phyloP scores from a whole-genome alignment of 805 yeast genomes.

The Yamadazyma insecticola region DNA sequence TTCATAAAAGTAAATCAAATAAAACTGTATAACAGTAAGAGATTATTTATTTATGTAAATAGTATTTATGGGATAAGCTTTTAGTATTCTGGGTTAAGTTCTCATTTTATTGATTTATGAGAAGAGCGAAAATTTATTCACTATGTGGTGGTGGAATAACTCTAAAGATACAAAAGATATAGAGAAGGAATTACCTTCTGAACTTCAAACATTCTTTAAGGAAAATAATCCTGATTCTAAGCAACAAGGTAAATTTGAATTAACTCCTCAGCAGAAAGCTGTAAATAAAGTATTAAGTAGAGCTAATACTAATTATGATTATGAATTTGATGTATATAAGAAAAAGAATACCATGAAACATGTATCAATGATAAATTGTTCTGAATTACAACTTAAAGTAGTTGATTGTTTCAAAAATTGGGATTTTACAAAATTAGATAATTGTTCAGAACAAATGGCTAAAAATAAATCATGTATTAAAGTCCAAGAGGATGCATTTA shows the following conservation, averaged over 20 bases:
- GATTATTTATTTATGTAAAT: too few species aligned
- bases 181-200: constrained; percentile 29
- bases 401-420: constrained; percentile 32
- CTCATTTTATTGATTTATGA: neutral
- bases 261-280: constrained; percentile 20
- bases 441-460: constrained; percentile 28
- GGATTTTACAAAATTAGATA: constrained; percentile 21
- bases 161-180: constrained; percentile 22
- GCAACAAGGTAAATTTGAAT: constrained; percentile 18
- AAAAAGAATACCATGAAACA: constrained; percentile 17
- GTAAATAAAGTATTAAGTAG: constrained; percentile 22
- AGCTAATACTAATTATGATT: constrained; percentile 15
- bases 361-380: constrained; percentile 33
- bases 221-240: constrained; percentile 24
- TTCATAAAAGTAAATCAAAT: constrained; percentile 9
- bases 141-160: constrained; percentile 12
- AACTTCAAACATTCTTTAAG: constrained; percentile 27
- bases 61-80: too few species aligned
- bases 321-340: constrained; percentile 29
- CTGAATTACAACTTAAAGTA: constrained; percentile 35
- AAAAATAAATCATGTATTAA: constrained; percentile 25
- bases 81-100: too few species aligned
- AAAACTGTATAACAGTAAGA: too few species aligned
- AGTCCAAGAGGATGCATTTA: constrained; percentile 31
- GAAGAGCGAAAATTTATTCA: neutral